Conservation (phyloP, 495 filamentous ascomycete genomes). For the Penicillium paxilli region DNA sequence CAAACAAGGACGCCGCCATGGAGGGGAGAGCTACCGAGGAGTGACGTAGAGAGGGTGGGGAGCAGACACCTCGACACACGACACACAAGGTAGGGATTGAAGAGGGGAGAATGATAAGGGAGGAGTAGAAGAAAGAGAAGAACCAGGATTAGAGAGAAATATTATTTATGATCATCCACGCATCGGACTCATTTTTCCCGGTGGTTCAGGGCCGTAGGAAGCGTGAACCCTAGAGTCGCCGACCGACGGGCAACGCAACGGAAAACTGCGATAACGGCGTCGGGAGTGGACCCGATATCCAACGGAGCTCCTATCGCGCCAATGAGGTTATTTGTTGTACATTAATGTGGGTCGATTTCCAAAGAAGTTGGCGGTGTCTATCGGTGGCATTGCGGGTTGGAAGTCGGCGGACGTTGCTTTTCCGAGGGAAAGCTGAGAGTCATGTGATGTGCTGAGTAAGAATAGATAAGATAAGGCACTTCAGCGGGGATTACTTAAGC, state of each 20-base stretch:
- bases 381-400: background rate
- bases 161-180: conserved; percentile 15
- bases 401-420: background rate
- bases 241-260: conserved; percentile 2
- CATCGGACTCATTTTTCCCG: background rate
- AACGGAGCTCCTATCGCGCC: background rate
- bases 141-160: conserved; percentile 19
- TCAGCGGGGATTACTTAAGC: too few relatives aligned
- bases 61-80: conserved; percentile 15
- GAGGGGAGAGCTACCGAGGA: conserved; percentile 15
- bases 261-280: conserved; percentile 1
- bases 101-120: conserved; percentile 29
- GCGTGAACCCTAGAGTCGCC: background rate
- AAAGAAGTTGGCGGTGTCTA: background rate
- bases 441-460: background rate
- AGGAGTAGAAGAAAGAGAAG: conserved; percentile 25
- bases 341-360: background rate
- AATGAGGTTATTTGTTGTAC: background rate
- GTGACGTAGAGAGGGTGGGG: conserved; percentile 14
- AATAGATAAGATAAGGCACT: too few relatives aligned
- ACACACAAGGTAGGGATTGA: conserved; percentile 11
- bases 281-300: background rate
- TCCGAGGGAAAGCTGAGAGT: background rate
- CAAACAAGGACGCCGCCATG: conserved; percentile 46
- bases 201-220: background rate